These are phyloP conservation scores for Elongisporangium undulatum DNA, from an alignment of 352 stramenopile genomes.

Conservation along the genomic window DNA sequence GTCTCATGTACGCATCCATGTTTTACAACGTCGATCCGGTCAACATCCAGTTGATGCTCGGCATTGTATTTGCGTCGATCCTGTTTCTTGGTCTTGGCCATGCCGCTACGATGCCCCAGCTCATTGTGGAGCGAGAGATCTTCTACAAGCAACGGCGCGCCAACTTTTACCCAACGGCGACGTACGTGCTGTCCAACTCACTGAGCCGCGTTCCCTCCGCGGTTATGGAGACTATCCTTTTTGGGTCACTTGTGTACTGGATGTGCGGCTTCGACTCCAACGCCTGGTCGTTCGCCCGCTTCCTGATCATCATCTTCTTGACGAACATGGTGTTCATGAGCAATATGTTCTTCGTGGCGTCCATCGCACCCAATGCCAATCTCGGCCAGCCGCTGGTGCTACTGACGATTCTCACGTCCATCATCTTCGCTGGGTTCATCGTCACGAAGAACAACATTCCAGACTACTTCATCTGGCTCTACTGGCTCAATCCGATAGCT, in stretches of 20 bases:
- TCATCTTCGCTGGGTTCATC: slow-evolving; percentile 46
- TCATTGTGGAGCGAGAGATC: slow-evolving; percentile 47
- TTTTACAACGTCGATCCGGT: slow-evolving; percentile 19
- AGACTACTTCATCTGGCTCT: slow-evolving; percentile 44
- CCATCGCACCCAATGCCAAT: slow-evolving; percentile 18
- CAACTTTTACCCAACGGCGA: slow-evolving; percentile 67
- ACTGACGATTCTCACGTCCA: slow-evolving; percentile 35
- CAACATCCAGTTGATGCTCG: slow-evolving; percentile 18
- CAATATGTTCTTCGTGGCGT: slow-evolving; percentile 37
- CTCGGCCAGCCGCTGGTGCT: slow-evolving; percentile 36
- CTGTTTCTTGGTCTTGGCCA: slow-evolving; percentile 74
- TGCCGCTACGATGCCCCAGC: slow-evolving; percentile 58
- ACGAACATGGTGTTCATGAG: slow-evolving; percentile 34
- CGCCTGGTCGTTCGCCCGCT: slow-evolving; percentile 25
- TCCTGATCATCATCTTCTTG: slow-evolving; percentile 35
- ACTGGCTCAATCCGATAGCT: slow-evolving; percentile 54
- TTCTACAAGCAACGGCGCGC: slow-evolving; percentile 81
- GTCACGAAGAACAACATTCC: slow-evolving; percentile 40
- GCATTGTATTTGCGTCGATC: slow-evolving; percentile 63
- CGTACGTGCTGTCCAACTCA: slow-evolving; percentile 51
- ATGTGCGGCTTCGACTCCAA: slow-evolving; percentile 44
- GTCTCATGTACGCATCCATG: slow-evolving; percentile 33
- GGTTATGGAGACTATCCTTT: slow-evolving; percentile 49
- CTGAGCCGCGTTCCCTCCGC: slow-evolving; percentile 25
- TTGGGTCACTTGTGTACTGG: slow-evolving; percentile 73